Base-by-base conservation (phyloP, 192 early-diverging fungal genomes). In the Pilaira anomala region DNA sequence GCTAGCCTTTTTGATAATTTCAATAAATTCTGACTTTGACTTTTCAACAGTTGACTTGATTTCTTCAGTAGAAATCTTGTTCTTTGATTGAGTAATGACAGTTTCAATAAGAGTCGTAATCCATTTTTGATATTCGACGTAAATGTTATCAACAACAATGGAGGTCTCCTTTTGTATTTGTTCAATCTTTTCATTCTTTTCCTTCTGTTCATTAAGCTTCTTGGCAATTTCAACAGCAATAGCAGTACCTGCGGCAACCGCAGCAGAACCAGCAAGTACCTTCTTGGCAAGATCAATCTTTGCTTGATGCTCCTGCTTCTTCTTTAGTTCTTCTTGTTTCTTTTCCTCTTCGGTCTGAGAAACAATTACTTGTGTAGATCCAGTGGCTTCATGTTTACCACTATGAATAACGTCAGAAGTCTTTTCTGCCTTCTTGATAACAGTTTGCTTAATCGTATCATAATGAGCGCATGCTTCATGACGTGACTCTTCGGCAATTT, bases 241-340 rank as follows among this genome's bases (percentile, higher is more conserved):
- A 40, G 28, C 45, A 16, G 58, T 51, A 45, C 51, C 65, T 21
- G 39, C 65, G 16, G 56, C 65, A 36, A 59, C 56, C 6, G 52
- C 58, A 26, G 65, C 65, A 50, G 44, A 26, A 19, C 41, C 56
- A 58, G 33, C 29, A 30, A 58, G 46, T 21, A 55, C 65, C 46
- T 55, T 55, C 39, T 55, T 46, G 21, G 41, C 56, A 33, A 66
- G 41, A 40, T 36, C 55, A 18, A 61, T 19, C 39, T 69, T 36
- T 6, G 41, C 42, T 3, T 62, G 19, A 8, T 66, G 64, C 3
- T 66, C 41, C 24, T 65, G 41, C 19, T 58, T 24, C 22, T 67
- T 50, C 60, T 62, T 50, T 1, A 25, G 14, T 3, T 58, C 42
- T 19, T 44, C n/a, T n/a, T 65, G 16, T 13, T 29, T 3, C 8